Conservation (phyloP, 2,329 filamentous ascomycete genomes). For the Ceratocystis eucalypticola region DNA sequence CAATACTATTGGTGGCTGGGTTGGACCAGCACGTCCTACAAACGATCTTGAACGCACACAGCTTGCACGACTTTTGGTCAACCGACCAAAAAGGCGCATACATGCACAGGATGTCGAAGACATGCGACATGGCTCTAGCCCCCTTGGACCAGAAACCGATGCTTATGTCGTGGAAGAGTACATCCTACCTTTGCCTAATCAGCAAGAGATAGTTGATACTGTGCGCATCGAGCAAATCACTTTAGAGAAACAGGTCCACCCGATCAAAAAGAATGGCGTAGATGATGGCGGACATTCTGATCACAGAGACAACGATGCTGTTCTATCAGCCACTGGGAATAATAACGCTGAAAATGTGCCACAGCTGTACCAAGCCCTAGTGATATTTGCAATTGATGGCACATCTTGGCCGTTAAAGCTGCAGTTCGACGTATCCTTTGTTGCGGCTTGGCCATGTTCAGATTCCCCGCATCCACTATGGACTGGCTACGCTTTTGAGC, state of each 20-base stretch:
- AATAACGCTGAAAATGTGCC: conserved; percentile 24
- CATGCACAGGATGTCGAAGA: conserved; percentile 46
- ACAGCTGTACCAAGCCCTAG: conserved; percentile 43
- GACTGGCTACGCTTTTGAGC: conserved; percentile 52
- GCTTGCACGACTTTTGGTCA: conserved; percentile 54
- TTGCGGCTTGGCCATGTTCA: conserved; percentile 51
- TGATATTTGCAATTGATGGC: conserved; percentile 51
- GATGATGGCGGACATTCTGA: background rate
- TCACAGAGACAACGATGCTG: background rate
- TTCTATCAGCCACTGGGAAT: conserved; percentile 19
- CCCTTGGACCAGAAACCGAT: conserved; percentile 50
- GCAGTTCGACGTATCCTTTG: conserved; percentile 51
- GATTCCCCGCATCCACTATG: conserved; percentile 56
- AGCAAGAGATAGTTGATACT: conserved; percentile 46
- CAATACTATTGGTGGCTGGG: conserved; percentile 57
- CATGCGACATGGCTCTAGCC: conserved; percentile 55
- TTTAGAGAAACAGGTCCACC: conserved; percentile 32
- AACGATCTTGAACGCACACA: conserved; percentile 53
- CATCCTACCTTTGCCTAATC: conserved; percentile 40
- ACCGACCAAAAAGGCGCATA: conserved; percentile 42
- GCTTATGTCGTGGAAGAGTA: conserved; percentile 56
- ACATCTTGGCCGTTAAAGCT: conserved; percentile 50
- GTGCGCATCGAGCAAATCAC: conserved; percentile 57
- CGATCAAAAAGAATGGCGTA: background rate
- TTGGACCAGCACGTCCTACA: conserved; percentile 57